Evolutionary conservation across 2,329 filamentous ascomycete genomes (phyloP), one percentile per base, ranked within the genome.

Genomic region (Dothistroma septosporum): DNA sequence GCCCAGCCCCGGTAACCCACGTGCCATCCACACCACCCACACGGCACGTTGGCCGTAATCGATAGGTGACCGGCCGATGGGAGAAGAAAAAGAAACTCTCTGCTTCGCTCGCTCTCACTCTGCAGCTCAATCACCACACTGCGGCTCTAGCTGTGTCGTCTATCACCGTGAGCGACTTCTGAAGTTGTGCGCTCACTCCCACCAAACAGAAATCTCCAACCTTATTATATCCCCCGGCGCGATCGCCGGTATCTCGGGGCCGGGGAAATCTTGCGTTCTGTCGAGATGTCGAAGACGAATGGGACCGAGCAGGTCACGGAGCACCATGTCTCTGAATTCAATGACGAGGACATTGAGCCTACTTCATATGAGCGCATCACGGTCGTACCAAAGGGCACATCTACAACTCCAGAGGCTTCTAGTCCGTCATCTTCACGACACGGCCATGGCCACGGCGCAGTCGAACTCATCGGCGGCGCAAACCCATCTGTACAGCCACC

Each of bases 131-230:
- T 48, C 32, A 22, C 35, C 49, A 53, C 33, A 53, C 49, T 44
- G 53, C 46, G 24, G 49, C 50, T 57, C 52, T 66, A 63, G 64
- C 57, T 28, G 21, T 4, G 16, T 24, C n/a, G 1, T n/a, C n/a
- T n/a, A 35, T 57, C 47, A 12, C 37, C 21, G 73, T 76, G 79
- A 80, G 80, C 80, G 81, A 83, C 81, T 83, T 83, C 75, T 69
- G 77, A 78, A 79, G 80, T 80, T 83, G 83, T 83, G 81, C 80
- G 81, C 78, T 82, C 78, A 77, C 77, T 75, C 66, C 47, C 22
- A 65, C 64, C 70, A 62, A 61, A 62, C 59, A 60, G 73, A 83
- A 83, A 82, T 76, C 79, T 81, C 79, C 76, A 58, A 58, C 32
- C 54, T 21, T 16, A 47, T n/a, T n/a, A n/a, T n/a, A 16, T 14